A percentile compares a stretch with the other conserved stretches of the same genome.
Conservation (phyloP, 1,284 basidiomycete species). For the Athelia psychrophila region DNA sequence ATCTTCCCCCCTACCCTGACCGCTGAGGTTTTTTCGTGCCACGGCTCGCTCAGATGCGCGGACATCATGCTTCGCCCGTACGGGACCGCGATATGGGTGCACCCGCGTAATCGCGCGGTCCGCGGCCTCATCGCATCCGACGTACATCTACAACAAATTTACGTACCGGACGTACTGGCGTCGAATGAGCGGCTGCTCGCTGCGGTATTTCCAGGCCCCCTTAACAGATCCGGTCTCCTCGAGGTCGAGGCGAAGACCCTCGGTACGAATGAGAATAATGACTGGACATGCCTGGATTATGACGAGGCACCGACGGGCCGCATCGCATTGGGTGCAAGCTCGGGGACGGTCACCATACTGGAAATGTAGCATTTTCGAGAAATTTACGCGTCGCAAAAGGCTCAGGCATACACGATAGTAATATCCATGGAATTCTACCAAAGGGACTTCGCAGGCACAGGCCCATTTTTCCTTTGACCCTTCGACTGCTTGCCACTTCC, state of each 20-base stretch:
- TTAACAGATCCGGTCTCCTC: constrained; percentile 16
- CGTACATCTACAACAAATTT: constrained; percentile 16
- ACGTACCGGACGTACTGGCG: constrained; percentile 15
- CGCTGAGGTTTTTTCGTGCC: constrained; percentile 32
- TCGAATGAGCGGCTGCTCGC: constrained; percentile 41
- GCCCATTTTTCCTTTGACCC: background rate
- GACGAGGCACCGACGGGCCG: constrained; percentile 51
- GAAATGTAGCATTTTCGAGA: no score
- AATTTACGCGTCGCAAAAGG: no score
- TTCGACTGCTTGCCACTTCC: background rate
- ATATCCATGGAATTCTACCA: no score
- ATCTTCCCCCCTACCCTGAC: constrained; percentile 39
- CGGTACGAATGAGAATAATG: constrained; percentile 26
- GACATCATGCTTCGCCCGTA: constrained; percentile 47
- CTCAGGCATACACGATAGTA: no score
- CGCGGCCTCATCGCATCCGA: constrained; percentile 29
- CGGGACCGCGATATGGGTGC: constrained; percentile 59
- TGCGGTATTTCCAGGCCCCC: constrained; percentile 46
- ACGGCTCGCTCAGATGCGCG: constrained; percentile 49
- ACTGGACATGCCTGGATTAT: constrained; percentile 58
- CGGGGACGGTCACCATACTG: constrained; percentile 43
- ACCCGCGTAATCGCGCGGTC: constrained; percentile 41
- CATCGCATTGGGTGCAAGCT: constrained; percentile 47
- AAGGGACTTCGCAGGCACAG: background rate
- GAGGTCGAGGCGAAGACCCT: constrained; percentile 19